Conservation (phyloP, 2,329 filamentous ascomycete species). For the Fusarium sp. region DNA sequence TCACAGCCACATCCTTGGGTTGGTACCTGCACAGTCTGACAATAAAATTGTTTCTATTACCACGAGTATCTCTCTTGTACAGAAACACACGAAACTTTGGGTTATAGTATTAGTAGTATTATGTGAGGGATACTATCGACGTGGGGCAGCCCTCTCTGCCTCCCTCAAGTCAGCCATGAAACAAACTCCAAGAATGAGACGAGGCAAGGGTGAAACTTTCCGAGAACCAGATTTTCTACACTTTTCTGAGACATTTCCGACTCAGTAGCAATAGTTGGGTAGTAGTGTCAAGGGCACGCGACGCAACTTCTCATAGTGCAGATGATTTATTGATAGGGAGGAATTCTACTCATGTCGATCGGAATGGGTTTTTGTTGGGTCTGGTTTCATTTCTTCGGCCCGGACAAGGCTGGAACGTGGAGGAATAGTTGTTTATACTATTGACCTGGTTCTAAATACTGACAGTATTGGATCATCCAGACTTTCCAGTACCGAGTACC, state of each 20-base stretch:
- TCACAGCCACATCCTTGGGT: constrained; percentile 20
- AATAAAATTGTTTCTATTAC: constrained; percentile 5
- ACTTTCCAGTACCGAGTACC: constrained; percentile 15
- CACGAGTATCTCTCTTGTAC: neutral
- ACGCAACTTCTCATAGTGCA: neutral
- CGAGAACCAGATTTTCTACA: constrained; percentile 20
- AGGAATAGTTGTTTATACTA: constrained; percentile 16
- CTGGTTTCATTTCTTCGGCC: constrained; percentile 9
- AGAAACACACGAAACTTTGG: constrained; percentile 12
- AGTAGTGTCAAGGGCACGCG: constrained; percentile 7
- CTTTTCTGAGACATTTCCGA: neutral
- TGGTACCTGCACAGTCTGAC: constrained; percentile 31
- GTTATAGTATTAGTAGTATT: constrained; percentile 1
- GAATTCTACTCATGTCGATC: constrained; percentile 5
- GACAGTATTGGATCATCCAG: neutral
- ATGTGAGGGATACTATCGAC: constrained; percentile 39
- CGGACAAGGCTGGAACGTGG: constrained; percentile 26
- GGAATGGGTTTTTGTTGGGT: neutral
- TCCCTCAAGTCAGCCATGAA: constrained; percentile 21
- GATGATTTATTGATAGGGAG: constrained; percentile 20
- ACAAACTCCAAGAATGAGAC: constrained; percentile 28
- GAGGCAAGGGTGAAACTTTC: constrained; percentile 36
- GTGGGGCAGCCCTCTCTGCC: constrained; percentile 9
- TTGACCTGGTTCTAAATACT: constrained; percentile 2
- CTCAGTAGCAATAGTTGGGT: constrained; percentile 1